These are phyloP conservation scores for Pholiota microspora DNA, from an alignment of 768 basidiomycete genomes.

Conservation along the genomic window DNA sequence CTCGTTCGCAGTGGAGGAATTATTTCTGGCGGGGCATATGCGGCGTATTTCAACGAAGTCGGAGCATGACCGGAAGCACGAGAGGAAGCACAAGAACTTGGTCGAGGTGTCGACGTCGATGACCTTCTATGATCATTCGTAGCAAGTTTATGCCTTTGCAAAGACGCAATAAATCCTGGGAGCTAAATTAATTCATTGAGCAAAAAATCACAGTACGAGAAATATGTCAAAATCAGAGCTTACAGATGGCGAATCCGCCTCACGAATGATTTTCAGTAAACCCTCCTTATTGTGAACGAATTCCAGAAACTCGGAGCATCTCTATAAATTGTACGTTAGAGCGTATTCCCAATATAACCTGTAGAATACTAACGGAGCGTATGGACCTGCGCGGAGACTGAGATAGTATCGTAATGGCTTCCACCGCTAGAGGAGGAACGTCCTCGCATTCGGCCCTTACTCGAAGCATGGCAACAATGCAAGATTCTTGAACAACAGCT, in stretches of 20 bases:
- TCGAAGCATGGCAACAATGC: constrained; percentile 70
- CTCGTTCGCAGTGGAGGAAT: constrained; percentile 39
- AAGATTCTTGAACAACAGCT: constrained; percentile 76
- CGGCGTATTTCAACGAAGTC: constrained; percentile 62
- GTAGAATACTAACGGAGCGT: constrained; percentile 42
- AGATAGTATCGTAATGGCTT: constrained; percentile 40
- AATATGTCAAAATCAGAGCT: neutral
- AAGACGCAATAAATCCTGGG: constrained; percentile 56
- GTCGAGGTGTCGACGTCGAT: constrained; percentile 14
- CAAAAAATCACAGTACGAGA: neutral
- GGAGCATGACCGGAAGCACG: constrained; percentile 14
- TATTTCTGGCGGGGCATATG: constrained; percentile 63
- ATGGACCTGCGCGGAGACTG: constrained; percentile 53
- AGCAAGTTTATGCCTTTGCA: constrained; percentile 8
- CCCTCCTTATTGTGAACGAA: constrained; percentile 42
- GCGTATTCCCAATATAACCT: neutral
- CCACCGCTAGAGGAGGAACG: constrained; percentile 44
- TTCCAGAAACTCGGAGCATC: constrained; percentile 66
- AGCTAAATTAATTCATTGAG: constrained; percentile 42
- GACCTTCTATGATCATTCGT: constrained; percentile 5
- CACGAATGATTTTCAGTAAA: constrained; percentile 45
- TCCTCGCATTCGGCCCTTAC: constrained; percentile 54
- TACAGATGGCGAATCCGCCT: constrained; percentile 58
- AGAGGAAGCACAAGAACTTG: constrained; percentile 11
- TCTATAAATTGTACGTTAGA: constrained; percentile 36